Conservation (phyloP, 371 early-diverging fungal genomes). For the Mortierella sp. region DNA sequence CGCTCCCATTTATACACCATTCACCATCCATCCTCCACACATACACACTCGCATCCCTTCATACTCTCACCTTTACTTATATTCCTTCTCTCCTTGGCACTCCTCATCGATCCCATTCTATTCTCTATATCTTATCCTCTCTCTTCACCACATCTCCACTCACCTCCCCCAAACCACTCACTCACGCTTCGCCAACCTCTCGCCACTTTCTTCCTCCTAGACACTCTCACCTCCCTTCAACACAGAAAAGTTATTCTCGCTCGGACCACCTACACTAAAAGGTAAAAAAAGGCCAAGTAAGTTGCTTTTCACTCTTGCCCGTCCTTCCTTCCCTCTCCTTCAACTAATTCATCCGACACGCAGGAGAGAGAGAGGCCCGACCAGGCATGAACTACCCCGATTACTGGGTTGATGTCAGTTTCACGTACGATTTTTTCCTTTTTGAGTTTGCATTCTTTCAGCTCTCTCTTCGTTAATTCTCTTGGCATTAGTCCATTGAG, state of each 20-base stretch:
- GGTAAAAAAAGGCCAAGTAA: not conserved
- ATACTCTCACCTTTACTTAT: constrained; percentile 3
- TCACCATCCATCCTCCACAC: not conserved
- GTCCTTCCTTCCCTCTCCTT: not conserved
- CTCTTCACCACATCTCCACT: not conserved
- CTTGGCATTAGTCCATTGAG: not conserved
- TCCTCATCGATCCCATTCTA: not conserved
- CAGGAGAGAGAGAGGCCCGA: not conserved
- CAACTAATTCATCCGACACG: not conserved
- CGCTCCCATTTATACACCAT: not conserved
- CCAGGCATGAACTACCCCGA: not conserved
- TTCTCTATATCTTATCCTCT: not conserved
- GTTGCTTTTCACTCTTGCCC: not conserved
- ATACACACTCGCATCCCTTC: not conserved
- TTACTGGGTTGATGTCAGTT: constrained; percentile 27
- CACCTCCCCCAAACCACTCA: not conserved
- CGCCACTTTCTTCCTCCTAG: not conserved
- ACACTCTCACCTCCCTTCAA: not conserved
- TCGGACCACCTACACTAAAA: not conserved
- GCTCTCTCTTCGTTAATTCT: not conserved
- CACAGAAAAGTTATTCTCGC: not conserved
- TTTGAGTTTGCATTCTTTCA: not conserved
- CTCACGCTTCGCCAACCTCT: not conserved
- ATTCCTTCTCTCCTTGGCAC: not conserved
- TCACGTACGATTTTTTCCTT: constrained; percentile 20